Base-by-base conservation (phyloP, 176 grass and related monocot species). In the Aegilops tauschii region DNA sequence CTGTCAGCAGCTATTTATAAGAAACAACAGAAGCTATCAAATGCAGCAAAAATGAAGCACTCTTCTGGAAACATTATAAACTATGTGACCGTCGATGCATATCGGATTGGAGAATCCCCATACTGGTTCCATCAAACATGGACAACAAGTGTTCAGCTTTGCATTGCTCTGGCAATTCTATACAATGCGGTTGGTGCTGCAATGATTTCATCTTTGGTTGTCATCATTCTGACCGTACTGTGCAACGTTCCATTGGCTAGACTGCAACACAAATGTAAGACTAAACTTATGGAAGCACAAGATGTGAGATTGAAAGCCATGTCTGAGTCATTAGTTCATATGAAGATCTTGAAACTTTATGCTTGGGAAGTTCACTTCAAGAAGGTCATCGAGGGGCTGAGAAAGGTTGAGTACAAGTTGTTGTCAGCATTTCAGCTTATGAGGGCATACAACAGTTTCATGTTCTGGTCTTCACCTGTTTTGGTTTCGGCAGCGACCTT, bases 351-450 rank as follows among this genome's bases (percentile, higher is more conserved):
- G 77, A 98, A 95, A 45, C 89, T 98, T 31, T 95, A 98, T 80
- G 95, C 95, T 28, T 98, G 95, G 95, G 95, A 98, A 82, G 69
- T 71, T 39, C 95, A 98, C 87, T 98, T 98, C 80, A 91, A 77
- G 83, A 98, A 93, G 42, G 80, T 83, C 56, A 95, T 98, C 5
- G 91, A 98, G 86, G 87, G 78, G 11, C 78, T 93, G 14, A 90
- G 95, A 83, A 83, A 93, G 89, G 54, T 66, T 14, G 95, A 98
- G 79, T 93, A 82, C 74, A 88, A 82, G 82, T 95, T 91, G 93
- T 7, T 98, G 75, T 49, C 77, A 59, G 93, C 95, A 44, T 92
- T 95, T 86, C 93, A 95, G 84, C 83, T 98, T 56, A 81, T 93
- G 49, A 95, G 4, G 88, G 85, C 95, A 77, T 98, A 98, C 80